Evolutionary conservation across 345 rosid genomes (phyloP).

Genomic region (Eucalyptus sp.): DNA sequence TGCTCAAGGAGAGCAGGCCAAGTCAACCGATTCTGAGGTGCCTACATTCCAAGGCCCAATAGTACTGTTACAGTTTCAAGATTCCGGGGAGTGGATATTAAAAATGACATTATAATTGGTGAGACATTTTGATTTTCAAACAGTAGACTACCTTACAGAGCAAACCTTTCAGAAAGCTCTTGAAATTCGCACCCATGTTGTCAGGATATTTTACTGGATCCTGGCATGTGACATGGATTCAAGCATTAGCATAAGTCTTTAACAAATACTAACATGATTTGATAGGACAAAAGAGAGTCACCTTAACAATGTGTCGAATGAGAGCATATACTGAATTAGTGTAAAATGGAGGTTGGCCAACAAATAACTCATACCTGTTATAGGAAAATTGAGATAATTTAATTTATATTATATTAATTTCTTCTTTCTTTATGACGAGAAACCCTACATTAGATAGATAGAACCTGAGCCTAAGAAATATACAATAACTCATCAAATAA

Average conservation of each 20-base stretch:
- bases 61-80: neutral
- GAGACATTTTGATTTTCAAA: neutral
- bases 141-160: conserved; percentile 62
- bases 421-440: neutral
- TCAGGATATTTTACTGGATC: conserved; percentile 98
- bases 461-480: neutral
- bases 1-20: conserved; percentile 98
- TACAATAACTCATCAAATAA: neutral
- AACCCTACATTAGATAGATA: neutral
- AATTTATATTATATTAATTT: neutral
- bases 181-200: conserved; percentile 75
- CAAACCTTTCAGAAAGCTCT: conserved; percentile 88
- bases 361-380: conserved; percentile 87
- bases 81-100: neutral
- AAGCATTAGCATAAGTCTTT: neutral
- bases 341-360: conserved; percentile 98
- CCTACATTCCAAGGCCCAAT: conserved; percentile 29
- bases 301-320: conserved; percentile 95
- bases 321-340: conserved; percentile 97
- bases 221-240: conserved; percentile 13
- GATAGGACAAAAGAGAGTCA: conserved; percentile 1
- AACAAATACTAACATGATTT: neutral
- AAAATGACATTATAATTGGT: neutral
- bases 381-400: neutral
- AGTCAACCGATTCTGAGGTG: conserved; percentile 80